phyloP scores from a whole-genome alignment of 2,329 filamentous ascomycete species.

The Scedosporium aurantiacum region DNA sequence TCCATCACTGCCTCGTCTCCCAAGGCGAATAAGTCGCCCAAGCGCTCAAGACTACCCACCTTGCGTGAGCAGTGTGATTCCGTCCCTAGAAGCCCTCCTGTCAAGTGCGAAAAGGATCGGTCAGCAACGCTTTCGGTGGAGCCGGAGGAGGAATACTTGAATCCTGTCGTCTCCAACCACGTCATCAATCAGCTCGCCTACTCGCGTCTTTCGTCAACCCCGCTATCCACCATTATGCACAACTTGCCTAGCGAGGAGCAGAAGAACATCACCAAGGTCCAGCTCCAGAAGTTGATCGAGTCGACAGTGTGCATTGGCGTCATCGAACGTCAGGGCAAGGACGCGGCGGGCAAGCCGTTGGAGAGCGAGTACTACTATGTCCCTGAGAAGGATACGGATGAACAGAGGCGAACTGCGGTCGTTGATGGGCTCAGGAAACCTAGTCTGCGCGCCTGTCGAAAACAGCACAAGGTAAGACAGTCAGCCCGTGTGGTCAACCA shows the following conservation, averaged over 20 bases:
- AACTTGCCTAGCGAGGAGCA: constrained; percentile 64
- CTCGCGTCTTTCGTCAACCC: constrained; percentile 83
- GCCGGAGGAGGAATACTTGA: constrained; percentile 7
- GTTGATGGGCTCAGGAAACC: constrained; percentile 81
- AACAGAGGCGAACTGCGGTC: constrained; percentile 67
- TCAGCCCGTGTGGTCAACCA: not conserved
- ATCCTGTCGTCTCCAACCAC: constrained; percentile 52
- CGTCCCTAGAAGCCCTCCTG: constrained; percentile 13
- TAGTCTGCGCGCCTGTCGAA: constrained; percentile 77
- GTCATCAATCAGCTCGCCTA: constrained; percentile 92
- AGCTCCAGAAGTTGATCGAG: constrained; percentile 63
- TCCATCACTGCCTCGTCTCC: constrained; percentile 65
- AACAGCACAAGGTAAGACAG: constrained; percentile 81
- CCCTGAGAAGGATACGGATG: constrained; percentile 73
- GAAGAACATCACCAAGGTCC: constrained; percentile 45
- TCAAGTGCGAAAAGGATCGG: constrained; percentile 12
- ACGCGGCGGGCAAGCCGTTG: constrained; percentile 83
- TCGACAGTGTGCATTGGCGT: constrained; percentile 71
- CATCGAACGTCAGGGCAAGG: constrained; percentile 84
- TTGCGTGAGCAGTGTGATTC: constrained; percentile 9
- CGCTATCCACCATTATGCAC: constrained; percentile 77
- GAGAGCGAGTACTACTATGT: constrained; percentile 98
- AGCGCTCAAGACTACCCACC: constrained; percentile 13
- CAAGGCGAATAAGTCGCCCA: constrained; percentile 18
- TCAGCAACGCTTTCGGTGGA: not conserved